Evolutionary conservation across 352 stramenopile species (phyloP).

Genomic region (Pythium myriotylum): DNA sequence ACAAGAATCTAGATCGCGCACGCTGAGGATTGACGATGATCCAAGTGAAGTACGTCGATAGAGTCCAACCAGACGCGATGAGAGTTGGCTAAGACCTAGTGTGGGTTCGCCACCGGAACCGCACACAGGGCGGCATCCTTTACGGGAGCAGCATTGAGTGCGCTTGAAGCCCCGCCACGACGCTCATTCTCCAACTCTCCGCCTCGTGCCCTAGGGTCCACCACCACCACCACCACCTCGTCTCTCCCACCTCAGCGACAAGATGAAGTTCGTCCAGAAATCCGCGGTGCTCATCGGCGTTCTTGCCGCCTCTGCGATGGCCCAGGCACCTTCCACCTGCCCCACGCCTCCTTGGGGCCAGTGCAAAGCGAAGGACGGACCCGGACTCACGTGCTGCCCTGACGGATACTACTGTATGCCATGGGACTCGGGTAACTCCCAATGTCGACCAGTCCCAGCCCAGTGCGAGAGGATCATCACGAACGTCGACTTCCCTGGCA

Average conservation of each 20-base stretch:
- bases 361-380: neutral
- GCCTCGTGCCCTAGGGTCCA: neutral
- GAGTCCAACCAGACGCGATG: no score
- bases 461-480: slow-evolving; percentile 38
- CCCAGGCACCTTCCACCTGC: no score
- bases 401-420: slow-evolving; percentile 41
- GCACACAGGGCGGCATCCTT: no score
- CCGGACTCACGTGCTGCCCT: slow-evolving; percentile 25
- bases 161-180: no score
- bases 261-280: slow-evolving; percentile 2
- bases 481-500: slow-evolving; percentile 38
- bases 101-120: no score
- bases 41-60: no score
- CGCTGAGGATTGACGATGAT: no score
- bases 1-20: no score
- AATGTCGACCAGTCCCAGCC: slow-evolving; percentile 33
- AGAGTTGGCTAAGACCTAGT: no score
- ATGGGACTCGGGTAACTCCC: slow-evolving; percentile 37
- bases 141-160: no score
- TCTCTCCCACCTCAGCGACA: neutral
- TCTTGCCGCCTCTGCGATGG: neutral
- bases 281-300: neutral
- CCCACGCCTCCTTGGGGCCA: neutral
- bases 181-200: slow-evolving; percentile 11
- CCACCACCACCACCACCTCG: neutral